Conservation (phyloP, 495 filamentous ascomycete genomes). For the Xylaria palmicola region DNA sequence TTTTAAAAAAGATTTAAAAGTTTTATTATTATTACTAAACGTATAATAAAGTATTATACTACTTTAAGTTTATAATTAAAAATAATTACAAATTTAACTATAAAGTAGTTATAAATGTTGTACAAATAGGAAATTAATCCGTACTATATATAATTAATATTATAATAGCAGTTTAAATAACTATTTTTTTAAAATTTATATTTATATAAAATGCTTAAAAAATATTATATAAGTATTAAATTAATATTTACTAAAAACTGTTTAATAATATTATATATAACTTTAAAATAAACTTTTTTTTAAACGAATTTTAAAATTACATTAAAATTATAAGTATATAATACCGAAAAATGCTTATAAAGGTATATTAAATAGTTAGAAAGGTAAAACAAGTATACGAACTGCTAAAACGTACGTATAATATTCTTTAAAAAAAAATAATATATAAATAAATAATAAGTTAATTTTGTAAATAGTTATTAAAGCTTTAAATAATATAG, state of each 20-base stretch:
- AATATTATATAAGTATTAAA: constrained; percentile 1
- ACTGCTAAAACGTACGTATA: neutral
- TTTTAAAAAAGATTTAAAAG: too few relatives aligned
- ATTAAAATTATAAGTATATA: neutral
- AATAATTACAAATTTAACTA: neutral
- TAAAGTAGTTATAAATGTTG: neutral
- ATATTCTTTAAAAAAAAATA: too few relatives aligned
- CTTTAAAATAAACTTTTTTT: neutral
- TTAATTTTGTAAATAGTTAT: too few relatives aligned
- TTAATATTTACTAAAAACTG: neutral
- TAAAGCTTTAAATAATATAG: too few relatives aligned
- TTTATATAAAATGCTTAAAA: neutral
- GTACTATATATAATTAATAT: neutral
- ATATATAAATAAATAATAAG: too few relatives aligned
- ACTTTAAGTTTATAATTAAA: too few relatives aligned
- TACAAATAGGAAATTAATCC: neutral
- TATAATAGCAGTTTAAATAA: neutral
- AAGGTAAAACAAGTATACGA: neutral
- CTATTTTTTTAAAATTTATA: neutral
- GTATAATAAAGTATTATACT: too few relatives aligned
- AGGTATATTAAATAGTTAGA: neutral
- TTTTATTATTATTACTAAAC: too few relatives aligned
- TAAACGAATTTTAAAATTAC: neutral
- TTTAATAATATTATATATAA: neutral
- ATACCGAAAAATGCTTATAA: neutral